These are phyloP conservation scores for Physcomitrellopsis africana DNA, from an alignment of 225 moss, liverwort and hornwort species.

Conservation along the genomic window DNA sequence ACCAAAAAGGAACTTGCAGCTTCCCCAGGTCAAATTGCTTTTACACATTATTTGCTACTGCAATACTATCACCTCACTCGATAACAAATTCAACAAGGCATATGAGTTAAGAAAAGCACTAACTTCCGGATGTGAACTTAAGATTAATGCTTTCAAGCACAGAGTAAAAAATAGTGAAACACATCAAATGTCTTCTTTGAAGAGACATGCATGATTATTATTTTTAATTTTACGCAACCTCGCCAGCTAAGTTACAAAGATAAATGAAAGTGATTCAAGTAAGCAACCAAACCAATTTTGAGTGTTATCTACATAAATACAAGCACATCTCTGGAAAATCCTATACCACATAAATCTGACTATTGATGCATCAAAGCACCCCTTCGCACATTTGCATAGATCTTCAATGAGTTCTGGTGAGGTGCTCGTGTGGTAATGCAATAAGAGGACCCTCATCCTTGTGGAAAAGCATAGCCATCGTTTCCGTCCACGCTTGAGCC, in stretches of 20 bases:
- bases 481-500: conserved; percentile 44
- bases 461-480: conserved; percentile 32
- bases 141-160: conserved; percentile 22
- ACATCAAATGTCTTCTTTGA: conserved; percentile 10
- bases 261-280: conserved; percentile 21
- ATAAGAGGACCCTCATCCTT: conserved; percentile 19
- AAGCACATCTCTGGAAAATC: background rate
- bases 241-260: conserved; percentile 13
- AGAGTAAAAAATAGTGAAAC: conserved; percentile 22
- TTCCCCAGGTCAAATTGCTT: too few species aligned
- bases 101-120: conserved; percentile 1
- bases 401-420: conserved; percentile 28
- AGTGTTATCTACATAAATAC: conserved; percentile 35
- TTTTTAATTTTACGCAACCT: conserved; percentile 9
- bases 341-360: conserved; percentile 27
- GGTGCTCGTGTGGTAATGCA: conserved; percentile 34
- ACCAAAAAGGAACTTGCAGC: too few species aligned
- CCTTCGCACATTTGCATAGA: background rate
- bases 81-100: background rate
- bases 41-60: background rate
- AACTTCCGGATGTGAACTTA: conserved; percentile 18
- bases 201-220: background rate
- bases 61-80: background rate
- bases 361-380: conserved; percentile 13
- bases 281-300: conserved; percentile 27